phyloP scores from a whole-genome alignment of 2,329 filamentous ascomycete species.

The Zymoseptoria pseudotritici region DNA sequence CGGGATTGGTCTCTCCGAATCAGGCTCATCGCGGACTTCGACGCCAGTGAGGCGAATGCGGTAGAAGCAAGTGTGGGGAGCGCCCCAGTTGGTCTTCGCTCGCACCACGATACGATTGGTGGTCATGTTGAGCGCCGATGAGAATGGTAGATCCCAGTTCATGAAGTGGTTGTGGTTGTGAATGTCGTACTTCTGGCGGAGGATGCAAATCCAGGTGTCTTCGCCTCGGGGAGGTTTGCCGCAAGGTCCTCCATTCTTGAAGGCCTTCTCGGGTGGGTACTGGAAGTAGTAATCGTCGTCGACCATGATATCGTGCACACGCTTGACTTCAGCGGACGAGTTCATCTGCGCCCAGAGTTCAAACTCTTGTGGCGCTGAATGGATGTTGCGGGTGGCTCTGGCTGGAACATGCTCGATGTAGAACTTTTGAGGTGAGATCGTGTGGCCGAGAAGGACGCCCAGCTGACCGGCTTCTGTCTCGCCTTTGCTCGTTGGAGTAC shows the following conservation, averaged over 20 bases:
- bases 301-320: conserved; percentile 9
- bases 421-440: conserved; percentile 34
- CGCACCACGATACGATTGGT: conserved; percentile 33
- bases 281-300: conserved; percentile 10
- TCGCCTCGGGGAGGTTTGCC: conserved; percentile 14
- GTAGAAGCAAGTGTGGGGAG: conserved; percentile 40
- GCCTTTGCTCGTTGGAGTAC: conserved; percentile 46
- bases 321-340: conserved; percentile 10
- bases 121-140: conserved; percentile 19
- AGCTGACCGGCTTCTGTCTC: conserved; percentile 55
- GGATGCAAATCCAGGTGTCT: conserved; percentile 34
- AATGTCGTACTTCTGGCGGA: conserved; percentile 36
- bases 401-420: conserved; percentile 42
- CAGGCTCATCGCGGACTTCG: conserved; percentile 3
- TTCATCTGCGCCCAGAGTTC: conserved; percentile 39
- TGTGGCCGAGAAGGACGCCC: conserved; percentile 43
- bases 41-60: conserved; percentile 38
- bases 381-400: conserved; percentile 33
- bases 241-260: not conserved
- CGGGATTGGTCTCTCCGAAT: not conserved
- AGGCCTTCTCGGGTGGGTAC: not conserved
- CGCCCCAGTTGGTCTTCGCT: conserved; percentile 39
- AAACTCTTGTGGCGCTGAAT: conserved; percentile 35
- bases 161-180: conserved; percentile 36
- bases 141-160: conserved; percentile 31